phyloP scores from a whole-genome alignment of 345 rosid species.

The Pistacia integerrima region DNA sequence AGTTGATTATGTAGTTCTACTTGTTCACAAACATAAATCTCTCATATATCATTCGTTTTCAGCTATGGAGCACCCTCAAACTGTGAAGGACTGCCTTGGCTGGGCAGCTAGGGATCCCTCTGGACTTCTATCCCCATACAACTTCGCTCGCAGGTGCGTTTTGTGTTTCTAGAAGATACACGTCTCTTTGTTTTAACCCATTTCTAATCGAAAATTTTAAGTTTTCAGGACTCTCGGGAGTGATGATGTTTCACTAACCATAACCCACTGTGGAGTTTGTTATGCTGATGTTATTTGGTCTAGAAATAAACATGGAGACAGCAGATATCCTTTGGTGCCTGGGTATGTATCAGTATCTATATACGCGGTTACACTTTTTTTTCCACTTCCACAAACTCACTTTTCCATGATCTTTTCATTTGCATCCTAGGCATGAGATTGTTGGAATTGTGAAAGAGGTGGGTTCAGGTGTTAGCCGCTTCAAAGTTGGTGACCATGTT shows the following conservation, averaged over 20 bases:
- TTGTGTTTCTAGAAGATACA: not conserved
- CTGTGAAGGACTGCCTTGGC: slow-evolving; percentile 42
- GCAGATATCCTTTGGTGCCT: slow-evolving; percentile 86
- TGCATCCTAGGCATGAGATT: slow-evolving; percentile 74
- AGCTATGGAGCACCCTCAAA: slow-evolving; percentile 14
- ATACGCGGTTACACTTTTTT: not conserved
- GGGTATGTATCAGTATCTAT: slow-evolving; percentile 50
- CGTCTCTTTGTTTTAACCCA: no score
- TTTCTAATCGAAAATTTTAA: not conserved
- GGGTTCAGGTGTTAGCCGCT: slow-evolving; percentile 59
- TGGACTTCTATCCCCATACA: slow-evolving; percentile 66
- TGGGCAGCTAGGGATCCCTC: slow-evolving; percentile 79
- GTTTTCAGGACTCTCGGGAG: slow-evolving; percentile 52
- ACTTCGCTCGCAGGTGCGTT: slow-evolving; percentile 64
- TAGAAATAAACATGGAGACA: slow-evolving; percentile 55
- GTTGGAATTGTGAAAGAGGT: slow-evolving; percentile 80
- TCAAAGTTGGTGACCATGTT: slow-evolving; percentile 80
- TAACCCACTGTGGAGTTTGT: slow-evolving; percentile 93
- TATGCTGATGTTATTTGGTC: slow-evolving; percentile 85
- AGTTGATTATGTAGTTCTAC: no score
- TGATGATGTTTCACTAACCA: slow-evolving; percentile 72
- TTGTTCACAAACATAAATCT: no score
- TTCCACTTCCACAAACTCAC: slow-evolving; percentile 20
- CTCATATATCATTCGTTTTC: no score
- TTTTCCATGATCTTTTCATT: not conserved